Percentiles rank a stretch among this genome's conserved stretches.
Conservation (phyloP, 768 basidiomycete species). For the Strobilomyces dryophilus region DNA sequence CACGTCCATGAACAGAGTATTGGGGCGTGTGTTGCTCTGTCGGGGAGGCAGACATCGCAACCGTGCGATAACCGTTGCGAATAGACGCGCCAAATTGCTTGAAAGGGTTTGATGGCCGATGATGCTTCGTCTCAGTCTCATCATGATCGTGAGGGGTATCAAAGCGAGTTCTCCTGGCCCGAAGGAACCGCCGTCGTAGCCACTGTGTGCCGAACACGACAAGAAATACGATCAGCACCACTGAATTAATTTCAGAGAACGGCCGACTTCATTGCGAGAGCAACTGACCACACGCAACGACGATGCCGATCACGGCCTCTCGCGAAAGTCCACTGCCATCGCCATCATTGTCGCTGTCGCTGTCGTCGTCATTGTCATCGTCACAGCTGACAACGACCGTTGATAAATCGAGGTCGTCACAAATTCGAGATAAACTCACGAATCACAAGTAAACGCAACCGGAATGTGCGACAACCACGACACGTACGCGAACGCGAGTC, state of each 20-base stretch:
- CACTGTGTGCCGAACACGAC: neutral
- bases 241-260: slow-evolving; percentile 8
- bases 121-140: neutral
- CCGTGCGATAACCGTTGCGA: neutral
- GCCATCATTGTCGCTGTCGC: neutral
- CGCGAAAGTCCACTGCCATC: neutral
- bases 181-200: slow-evolving; percentile 4
- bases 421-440: slow-evolving; percentile 3
- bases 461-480: slow-evolving; percentile 6
- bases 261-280: neutral
- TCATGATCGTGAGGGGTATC: neutral
- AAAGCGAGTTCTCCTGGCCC: neutral
- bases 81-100: neutral
- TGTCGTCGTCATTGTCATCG: neutral
- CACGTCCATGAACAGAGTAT: slow-evolving; percentile 7
- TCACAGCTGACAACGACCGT: neutral
- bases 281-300: slow-evolving; percentile 11
- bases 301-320: neutral
- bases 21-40: neutral
- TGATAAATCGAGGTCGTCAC: neutral
- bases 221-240: neutral
- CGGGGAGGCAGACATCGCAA: neutral
- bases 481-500: neutral
- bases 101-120: neutral
- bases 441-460: slow-evolving; percentile 8